phyloP scores from a whole-genome alignment of 208 protist genomes.

The Acanthamoeba culbertsoni region DNA sequence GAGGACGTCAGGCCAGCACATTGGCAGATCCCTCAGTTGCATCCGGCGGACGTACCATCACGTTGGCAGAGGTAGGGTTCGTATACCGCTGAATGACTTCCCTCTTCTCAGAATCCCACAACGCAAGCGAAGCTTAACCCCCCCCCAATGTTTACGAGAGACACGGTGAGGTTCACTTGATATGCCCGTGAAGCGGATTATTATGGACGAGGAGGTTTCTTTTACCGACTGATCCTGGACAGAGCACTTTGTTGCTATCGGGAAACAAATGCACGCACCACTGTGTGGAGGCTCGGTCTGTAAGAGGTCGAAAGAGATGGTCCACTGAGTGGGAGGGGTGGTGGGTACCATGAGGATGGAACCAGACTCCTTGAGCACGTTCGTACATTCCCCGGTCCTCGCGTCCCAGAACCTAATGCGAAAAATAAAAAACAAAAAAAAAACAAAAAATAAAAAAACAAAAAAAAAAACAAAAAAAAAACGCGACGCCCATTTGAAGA shows the following conservation, averaged over 20 bases:
- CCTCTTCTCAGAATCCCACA: slow-evolving; percentile 34
- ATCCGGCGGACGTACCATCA: slow-evolving; percentile 26
- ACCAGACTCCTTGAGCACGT: neutral
- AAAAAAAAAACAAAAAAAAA: neutral
- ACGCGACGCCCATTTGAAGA: neutral
- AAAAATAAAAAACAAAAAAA: neutral
- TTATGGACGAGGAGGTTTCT: no score
- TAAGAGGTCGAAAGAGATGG: neutral
- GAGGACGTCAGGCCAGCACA: no score
- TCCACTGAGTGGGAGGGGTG: neutral
- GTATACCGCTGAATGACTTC: slow-evolving; percentile 15
- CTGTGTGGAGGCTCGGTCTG: neutral
- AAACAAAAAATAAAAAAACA: neutral
- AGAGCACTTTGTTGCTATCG: slow-evolving; percentile 21
- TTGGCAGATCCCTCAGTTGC: no score
- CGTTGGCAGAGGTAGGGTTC: neutral
- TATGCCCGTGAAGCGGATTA: no score
- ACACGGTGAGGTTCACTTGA: no score
- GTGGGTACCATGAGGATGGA: slow-evolving; percentile 28
- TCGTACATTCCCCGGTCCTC: neutral
- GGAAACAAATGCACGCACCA: slow-evolving; percentile 34
- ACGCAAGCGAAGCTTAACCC: neutral
- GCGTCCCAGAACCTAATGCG: neutral
- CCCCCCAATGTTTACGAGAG: neutral
- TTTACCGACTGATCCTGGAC: neutral